These are phyloP conservation scores for Phytophthora colocasiae DNA, from an alignment of 352 stramenopile genomes.

Conservation along the genomic window DNA sequence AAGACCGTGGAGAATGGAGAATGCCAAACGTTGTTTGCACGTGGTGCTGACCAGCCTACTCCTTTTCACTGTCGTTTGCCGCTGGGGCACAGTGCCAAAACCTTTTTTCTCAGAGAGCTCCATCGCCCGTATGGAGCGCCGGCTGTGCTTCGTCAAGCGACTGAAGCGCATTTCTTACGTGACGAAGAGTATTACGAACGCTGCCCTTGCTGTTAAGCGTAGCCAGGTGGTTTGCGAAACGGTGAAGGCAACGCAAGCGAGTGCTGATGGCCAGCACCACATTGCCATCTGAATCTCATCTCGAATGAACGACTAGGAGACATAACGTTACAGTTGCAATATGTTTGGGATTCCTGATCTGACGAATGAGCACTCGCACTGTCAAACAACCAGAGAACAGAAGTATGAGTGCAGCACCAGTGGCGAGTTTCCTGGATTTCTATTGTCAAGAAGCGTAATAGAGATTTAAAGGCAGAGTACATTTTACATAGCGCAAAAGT, in stretches of 20 bases:
- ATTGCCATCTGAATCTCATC: conserved; percentile 12
- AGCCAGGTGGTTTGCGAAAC: conserved; percentile 4
- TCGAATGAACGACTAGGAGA: not conserved
- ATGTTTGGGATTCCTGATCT: too few species aligned
- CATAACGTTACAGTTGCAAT: conserved; percentile 1
- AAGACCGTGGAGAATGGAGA: conserved; percentile 25
- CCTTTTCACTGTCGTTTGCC: conserved; percentile 9
- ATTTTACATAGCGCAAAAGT: conserved; percentile 33
- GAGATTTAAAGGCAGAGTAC: conserved; percentile 7
- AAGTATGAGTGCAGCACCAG: not conserved
- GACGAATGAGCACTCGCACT: conserved; percentile 7
- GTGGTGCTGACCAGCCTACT: not conserved
- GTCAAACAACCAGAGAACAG: not conserved
- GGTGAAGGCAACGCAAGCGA: not conserved
- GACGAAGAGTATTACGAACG: conserved; percentile 24
- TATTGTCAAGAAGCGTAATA: not conserved
- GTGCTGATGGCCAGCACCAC: conserved; percentile 8
- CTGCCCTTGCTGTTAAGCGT: conserved; percentile 1
- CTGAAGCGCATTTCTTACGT: not conserved
- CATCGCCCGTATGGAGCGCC: conserved; percentile 5
- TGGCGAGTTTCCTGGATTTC: not conserved
- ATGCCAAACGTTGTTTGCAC: conserved; percentile 6
- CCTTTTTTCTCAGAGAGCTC: conserved; percentile 14
- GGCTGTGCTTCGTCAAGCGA: not conserved
- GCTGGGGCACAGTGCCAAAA: conserved; percentile 8